Conservation (phyloP, 805 yeast species). For the Pichia nakasei region DNA sequence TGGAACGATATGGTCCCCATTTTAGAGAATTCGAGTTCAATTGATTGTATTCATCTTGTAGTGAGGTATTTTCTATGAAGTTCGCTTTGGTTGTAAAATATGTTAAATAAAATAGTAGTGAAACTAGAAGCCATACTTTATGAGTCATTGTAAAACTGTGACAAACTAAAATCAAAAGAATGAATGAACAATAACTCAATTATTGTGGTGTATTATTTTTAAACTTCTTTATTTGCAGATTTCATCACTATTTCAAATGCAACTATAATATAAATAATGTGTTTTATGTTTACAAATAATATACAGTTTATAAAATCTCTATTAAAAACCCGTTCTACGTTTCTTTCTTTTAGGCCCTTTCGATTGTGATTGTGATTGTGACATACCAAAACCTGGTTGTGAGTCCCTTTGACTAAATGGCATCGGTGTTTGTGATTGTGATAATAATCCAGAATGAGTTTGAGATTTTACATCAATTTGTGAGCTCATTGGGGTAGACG, state of each 20-base stretch:
- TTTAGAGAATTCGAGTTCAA: constrained; percentile 43
- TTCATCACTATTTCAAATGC: too few species aligned
- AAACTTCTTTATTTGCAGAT: too few species aligned
- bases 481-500: neutral
- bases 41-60: constrained; percentile 21
- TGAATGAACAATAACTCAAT: too few species aligned
- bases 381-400: neutral
- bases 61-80: neutral
- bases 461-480: neutral
- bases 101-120: too few species aligned
- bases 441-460: neutral
- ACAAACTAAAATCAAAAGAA: too few species aligned
- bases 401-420: constrained; percentile 1
- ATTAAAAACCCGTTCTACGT: constrained; percentile 1
- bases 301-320: too few species aligned
- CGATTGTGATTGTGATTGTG: constrained; percentile 1
- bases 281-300: too few species aligned
- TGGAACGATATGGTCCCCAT: constrained; percentile 94
- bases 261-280: too few species aligned
- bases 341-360: constrained; percentile 4
- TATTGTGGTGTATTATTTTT: too few species aligned
- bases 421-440: constrained; percentile 1
- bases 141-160: too few species aligned
- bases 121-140: too few species aligned
- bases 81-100: too few species aligned